Evolutionary conservation across 805 yeast species (phyloP), one percentile per base, ranked within the genome.

Genomic region (Kazachstania psychrophila): DNA sequence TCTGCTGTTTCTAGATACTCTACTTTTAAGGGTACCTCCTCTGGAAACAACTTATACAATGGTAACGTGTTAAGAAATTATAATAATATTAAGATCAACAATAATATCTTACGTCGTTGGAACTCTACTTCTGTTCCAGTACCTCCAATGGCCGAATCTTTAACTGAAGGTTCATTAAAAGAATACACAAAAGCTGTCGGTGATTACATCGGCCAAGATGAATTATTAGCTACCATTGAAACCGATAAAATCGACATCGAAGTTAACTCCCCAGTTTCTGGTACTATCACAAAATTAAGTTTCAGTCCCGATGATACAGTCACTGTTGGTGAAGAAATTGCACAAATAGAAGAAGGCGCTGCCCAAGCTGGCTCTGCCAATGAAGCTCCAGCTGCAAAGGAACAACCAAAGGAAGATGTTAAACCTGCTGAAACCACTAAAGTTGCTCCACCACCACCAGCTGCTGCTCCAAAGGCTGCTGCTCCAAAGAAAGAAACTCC

Each of bases 121-220:
- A 59, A 62, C 41, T 60, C 69, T 27, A 68, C 67, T 44, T 62
- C 58, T 33, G 94, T 89, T 36, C 84, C 87, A 62, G 97, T 92
- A 16, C 98, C 98, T 33, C 94, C 85, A 47, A 87, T 92, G 96
- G 97, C 98, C 30, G 98, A 92, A 67, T 88, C 96, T 34, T 80
- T 92, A 57, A 85, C 96, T 28, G 98, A 92, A 64, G 98, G 98
- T 60, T 85, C 97, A 34, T 72, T 92, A 48, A 69, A 84, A 44
- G 73, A 72, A 41, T 79, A 67, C 56, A 66, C 69, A 46, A 80
- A 79, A 58, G 65, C 74, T 43, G 86, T 87, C 43, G 98, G 98
- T 48, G 97, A 89, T 42, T 87, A 65, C 52, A 89, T 89, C 38
- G 74, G 72, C 40, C 75, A 68, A 49, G 97, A 89, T 62, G 97